phyloP scores from a whole-genome alignment of 2,329 filamentous ascomycete species.

The Paecilomyces formosus region DNA sequence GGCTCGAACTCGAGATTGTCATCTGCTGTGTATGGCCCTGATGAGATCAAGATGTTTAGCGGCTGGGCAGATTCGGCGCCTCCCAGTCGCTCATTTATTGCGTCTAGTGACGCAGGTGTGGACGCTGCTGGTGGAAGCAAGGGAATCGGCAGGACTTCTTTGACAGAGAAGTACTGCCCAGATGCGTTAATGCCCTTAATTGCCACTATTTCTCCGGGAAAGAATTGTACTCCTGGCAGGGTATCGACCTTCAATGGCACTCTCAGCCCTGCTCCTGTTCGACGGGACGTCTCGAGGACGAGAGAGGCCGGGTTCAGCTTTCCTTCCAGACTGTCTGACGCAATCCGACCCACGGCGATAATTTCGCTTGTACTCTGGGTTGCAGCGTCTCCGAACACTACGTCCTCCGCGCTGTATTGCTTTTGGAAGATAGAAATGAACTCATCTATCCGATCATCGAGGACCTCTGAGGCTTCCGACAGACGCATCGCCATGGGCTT shows the following conservation, averaged over 20 bases:
- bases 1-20: slow-evolving; percentile 88
- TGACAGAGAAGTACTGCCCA: slow-evolving; percentile 73
- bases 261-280: slow-evolving; percentile 73
- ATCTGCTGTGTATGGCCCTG: slow-evolving; percentile 87
- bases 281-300: slow-evolving; percentile 78
- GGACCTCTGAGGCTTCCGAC: slow-evolving; percentile 82
- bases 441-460: slow-evolving; percentile 92
- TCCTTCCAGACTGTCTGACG: slow-evolving; percentile 75
- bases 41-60: slow-evolving; percentile 67
- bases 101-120: slow-evolving; percentile 55
- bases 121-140: slow-evolving; percentile 69
- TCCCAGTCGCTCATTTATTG: slow-evolving; percentile 61
- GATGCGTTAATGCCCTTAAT: slow-evolving; percentile 80
- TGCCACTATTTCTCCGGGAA: slow-evolving; percentile 90
- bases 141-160: slow-evolving; percentile 67
- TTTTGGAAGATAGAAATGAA: slow-evolving; percentile 69
- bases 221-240: slow-evolving; percentile 69
- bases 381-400: slow-evolving; percentile 79
- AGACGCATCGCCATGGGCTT: slow-evolving; percentile 93
- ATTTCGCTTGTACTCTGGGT: slow-evolving; percentile 78
- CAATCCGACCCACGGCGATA: slow-evolving; percentile 84
- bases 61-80: slow-evolving; percentile 59
- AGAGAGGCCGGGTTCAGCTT: slow-evolving; percentile 79
- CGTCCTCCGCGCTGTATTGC: slow-evolving; percentile 67
- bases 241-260: slow-evolving; percentile 71